Evolutionary conservation across 73 alveolate species (phyloP), one percentile per base, ranked within the genome.

Genomic region (Paraurostyla sp.): DNA sequence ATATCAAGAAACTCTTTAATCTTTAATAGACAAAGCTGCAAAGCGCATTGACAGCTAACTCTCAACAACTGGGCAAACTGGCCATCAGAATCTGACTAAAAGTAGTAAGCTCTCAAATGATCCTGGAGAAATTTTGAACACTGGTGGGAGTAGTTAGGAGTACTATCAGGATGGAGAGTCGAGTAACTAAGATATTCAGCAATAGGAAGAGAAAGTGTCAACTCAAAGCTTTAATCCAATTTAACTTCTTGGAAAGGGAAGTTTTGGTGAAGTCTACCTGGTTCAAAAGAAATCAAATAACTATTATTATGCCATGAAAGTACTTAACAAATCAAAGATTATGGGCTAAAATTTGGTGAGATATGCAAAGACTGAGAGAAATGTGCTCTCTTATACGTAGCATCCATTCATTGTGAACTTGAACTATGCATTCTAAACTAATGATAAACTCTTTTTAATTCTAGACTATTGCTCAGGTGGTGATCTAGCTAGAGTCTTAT

Each of bases 321-420:
- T 92, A 27, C 76, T 97, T 35, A 58, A 91, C 32, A 97, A 96
- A 88, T 92, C 90, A 29, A 84, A 95, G 62, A 92, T 97, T 35
- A 95, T 94, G 93, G 98, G 97, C 23, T 93, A 94, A 91, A 97
- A 97, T 80, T 88, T 92, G 71, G 88, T 92, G 29, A 92, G 96
- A 52, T 96, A 96, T 68, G 98, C 99, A 0, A 87, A 91, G 76
- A 94, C 97, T 3, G 99, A 97, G 85, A 95, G 98, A 80, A 95
- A 97, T 83, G 98, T 97, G 40, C 90, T 97, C 63, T 85, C 95
- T 30, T 82, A 92, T 18, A 88, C 98, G 75, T 71, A 91, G 83
- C 99, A 97, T 89, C 99, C 99, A 49, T 97, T 97, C 86, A 96
- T 97, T 71, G 98, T 97, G 18, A 96, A 95, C 85, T 95, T 97